These are phyloP conservation scores for Albugo candida DNA, from an alignment of 352 stramenopile genomes.

Conservation along the genomic window DNA sequence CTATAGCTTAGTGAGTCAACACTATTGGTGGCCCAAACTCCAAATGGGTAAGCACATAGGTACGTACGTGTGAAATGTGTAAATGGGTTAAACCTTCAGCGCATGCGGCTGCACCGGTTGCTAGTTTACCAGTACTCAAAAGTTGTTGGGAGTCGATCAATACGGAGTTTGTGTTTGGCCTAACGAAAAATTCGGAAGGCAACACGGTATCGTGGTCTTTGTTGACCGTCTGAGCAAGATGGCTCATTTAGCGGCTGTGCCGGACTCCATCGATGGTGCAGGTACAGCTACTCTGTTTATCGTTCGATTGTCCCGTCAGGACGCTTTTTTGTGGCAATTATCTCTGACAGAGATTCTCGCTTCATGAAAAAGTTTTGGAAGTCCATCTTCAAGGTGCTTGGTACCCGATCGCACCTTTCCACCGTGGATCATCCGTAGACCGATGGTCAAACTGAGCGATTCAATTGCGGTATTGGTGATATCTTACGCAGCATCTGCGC, in stretches of 20 bases:
- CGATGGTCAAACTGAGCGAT: conserved; percentile 9
- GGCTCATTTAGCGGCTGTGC: not conserved
- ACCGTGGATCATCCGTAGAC: conserved; percentile 5
- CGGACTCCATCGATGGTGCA: not conserved
- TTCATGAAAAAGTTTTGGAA: conserved; percentile 10
- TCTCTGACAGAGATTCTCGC: conserved; percentile 7
- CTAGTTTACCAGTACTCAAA: not conserved
- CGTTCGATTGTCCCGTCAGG: not conserved
- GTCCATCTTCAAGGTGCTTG: conserved; percentile 2
- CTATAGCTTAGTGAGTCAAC: not conserved
- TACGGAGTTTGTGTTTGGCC: conserved; percentile 3
- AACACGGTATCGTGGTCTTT: not conserved
- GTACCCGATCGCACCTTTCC: conserved; percentile 4
- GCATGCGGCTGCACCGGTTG: not conserved
- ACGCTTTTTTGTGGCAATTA: conserved; percentile 4
- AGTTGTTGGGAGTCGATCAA: not conserved
- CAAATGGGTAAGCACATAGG: not conserved
- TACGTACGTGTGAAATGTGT: not conserved
- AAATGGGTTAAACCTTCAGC: not conserved
- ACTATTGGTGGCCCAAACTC: conserved; percentile 2
- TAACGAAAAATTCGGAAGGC: not conserved
- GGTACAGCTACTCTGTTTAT: conserved; percentile 8
- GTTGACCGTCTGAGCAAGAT: conserved; percentile 1
- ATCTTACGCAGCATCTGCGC: conserved; percentile 7
- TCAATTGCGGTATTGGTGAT: conserved; percentile 7